phyloP scores from a whole-genome alignment of 495 filamentous ascomycete species.

The Aspergillus mulundensis region DNA sequence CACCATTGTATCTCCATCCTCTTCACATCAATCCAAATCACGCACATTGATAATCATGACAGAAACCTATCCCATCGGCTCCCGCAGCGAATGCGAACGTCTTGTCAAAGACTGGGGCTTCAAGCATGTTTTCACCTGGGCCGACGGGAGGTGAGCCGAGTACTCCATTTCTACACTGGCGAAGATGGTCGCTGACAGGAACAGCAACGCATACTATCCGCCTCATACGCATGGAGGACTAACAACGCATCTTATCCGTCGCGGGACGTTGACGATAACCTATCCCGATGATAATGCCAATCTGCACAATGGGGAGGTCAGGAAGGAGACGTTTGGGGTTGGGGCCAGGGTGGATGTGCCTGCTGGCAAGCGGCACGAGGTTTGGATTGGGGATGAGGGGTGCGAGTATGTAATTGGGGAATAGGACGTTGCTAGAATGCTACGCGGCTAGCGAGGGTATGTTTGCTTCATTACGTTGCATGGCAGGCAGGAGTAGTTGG shows the following conservation, averaged over 20 bases:
- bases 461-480: neutral
- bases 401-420: slow-evolving; percentile 88
- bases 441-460: neutral
- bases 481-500: neutral
- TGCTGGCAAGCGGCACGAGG: slow-evolving; percentile 68
- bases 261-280: slow-evolving; percentile 64
- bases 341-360: slow-evolving; percentile 76
- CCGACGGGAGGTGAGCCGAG: slow-evolving; percentile 61
- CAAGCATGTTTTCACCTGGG: slow-evolving; percentile 73
- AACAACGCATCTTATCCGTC: slow-evolving; percentile 75
- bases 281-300: slow-evolving; percentile 64
- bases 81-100: slow-evolving; percentile 53
- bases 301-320: slow-evolving; percentile 28
- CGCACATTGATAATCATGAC: neutral
- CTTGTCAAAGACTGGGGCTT: slow-evolving; percentile 77
- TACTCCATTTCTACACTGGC: neutral
- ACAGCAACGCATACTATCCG: slow-evolving; percentile 65
- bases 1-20: neutral
- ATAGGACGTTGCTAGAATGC: slow-evolving; percentile 21
- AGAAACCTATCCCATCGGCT: slow-evolving; percentile 34
- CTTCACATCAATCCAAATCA: neutral
- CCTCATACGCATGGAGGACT: slow-evolving; percentile 67
- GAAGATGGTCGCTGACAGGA: neutral
- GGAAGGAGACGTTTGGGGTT: slow-evolving; percentile 62
- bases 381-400: slow-evolving; percentile 74